Base-by-base conservation (phyloP, 2,329 filamentous ascomycete species). In the Ambrosiella beaveri region DNA sequence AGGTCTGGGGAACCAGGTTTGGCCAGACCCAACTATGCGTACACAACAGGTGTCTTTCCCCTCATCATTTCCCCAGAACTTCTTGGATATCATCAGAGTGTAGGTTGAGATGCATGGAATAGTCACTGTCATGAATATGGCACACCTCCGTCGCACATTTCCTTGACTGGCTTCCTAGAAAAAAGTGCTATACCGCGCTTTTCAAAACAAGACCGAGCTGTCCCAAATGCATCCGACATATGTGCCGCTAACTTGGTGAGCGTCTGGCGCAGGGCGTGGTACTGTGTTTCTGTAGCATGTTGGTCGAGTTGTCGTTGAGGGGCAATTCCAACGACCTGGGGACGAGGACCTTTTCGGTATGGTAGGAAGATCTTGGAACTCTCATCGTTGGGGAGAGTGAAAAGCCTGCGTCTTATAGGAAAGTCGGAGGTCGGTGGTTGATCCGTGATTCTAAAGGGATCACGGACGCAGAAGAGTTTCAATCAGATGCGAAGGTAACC, bases 171-270 rank as follows among this genome's bases (percentile, higher is more conserved):
- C 55, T 77, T 73, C 2, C 71, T 73, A 0, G 84, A 78, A 68
- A 91, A 93, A 0, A 94, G 75, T 0, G 84, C 87, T 5, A 87
- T 76, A 47, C 85, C 85, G 66, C 91, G 83, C 71, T 90, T 91
- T 69, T 93, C 88, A 63, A 93, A 82, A 65, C 85, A 90, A 1
- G 83, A 88, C 0, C 77, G 84, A 0, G 79, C 84, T 7, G 82
- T 79, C 65, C 74, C 77, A 58, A 85, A 73, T 44, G 68, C 69
- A 1, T 70, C 68, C 1, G 74, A 74, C 63, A 73, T 70, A n/a
- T 64, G 64, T 1, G 66, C 62, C 9, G 74, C 74, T 27, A 88
- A 72, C 3, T 67, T 67, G 58, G 75, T 69, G 54, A 88, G 73
- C 1, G 75, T 73, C 0, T 68, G 65, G 1, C 75, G 73, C 2